phyloP scores from a whole-genome alignment of 2,329 filamentous ascomycete genomes.

The Neopestalotiopsis sp. region DNA sequence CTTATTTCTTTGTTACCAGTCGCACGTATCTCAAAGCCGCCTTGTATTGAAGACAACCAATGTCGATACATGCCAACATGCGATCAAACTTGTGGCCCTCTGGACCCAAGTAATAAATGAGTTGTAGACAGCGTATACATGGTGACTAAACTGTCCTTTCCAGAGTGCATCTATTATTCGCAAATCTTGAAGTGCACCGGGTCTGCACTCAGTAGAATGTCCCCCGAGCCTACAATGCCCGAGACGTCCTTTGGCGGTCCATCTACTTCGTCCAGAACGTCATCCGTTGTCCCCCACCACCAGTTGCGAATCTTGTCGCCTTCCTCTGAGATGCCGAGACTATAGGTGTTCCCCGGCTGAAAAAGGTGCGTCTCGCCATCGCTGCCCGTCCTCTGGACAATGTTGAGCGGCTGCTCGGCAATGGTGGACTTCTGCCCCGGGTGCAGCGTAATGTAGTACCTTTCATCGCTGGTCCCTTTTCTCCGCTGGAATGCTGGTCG shows the following conservation, averaged over 20 bases:
- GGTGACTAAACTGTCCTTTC: too few relatives aligned
- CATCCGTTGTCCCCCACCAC: not conserved
- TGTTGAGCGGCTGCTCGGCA: not conserved
- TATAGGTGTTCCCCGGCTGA: not conserved
- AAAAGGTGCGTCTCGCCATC: not conserved
- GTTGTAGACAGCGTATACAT: too few relatives aligned
- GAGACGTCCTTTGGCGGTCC: not conserved
- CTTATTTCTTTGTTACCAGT: too few relatives aligned
- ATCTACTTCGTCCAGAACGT: not conserved
- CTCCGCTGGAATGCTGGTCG: not conserved
- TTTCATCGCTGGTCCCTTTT: not conserved
- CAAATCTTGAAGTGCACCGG: not conserved
- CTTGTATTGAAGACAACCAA: too few relatives aligned
- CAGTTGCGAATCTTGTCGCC: not conserved
- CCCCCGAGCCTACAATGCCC: not conserved
- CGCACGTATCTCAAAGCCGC: too few relatives aligned
- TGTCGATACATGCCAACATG: too few relatives aligned
- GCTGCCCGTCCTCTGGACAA: not conserved
- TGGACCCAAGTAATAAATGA: too few relatives aligned
- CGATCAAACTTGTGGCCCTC: too few relatives aligned
- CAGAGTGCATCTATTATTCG: too few relatives aligned
- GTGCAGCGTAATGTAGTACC: conserved; percentile 15
- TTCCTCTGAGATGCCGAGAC: not conserved
- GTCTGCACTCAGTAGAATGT: not conserved
- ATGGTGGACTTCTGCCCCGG: conserved; percentile 6